These are phyloP conservation scores for Penicillium canescens DNA, from an alignment of 495 filamentous ascomycete genomes.

Conservation along the genomic window DNA sequence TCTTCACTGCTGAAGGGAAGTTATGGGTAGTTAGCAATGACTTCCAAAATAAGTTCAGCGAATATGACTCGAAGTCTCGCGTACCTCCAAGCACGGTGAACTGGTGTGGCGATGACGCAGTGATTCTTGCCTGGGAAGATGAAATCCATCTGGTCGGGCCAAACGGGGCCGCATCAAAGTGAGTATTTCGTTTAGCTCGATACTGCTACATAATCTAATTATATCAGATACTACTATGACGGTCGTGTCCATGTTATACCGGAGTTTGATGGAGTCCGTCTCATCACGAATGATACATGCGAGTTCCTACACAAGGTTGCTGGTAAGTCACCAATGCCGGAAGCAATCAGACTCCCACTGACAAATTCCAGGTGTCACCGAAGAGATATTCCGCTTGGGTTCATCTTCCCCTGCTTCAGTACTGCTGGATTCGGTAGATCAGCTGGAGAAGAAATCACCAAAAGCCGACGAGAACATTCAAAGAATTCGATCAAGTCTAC, in stretches of 20 bases:
- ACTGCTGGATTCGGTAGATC: slow-evolving; percentile 86
- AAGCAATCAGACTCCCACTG: neutral
- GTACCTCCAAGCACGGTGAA: slow-evolving; percentile 85
- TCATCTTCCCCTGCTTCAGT: slow-evolving; percentile 87
- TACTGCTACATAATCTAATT: slow-evolving; percentile 8
- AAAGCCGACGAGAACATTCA: slow-evolving; percentile 98
- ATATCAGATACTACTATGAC: slow-evolving; percentile 78
- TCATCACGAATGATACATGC: slow-evolving; percentile 88
- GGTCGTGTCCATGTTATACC: slow-evolving; percentile 85
- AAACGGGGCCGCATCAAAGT: slow-evolving; percentile 71
- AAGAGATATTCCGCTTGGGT: slow-evolving; percentile 85
- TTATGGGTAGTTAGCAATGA: slow-evolving; percentile 93
- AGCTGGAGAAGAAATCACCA: slow-evolving; percentile 89
- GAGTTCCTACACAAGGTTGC: slow-evolving; percentile 95
- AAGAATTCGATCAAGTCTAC: slow-evolving; percentile 80
- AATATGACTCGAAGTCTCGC: slow-evolving; percentile 84
- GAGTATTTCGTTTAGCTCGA: slow-evolving; percentile 11
- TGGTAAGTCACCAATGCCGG: slow-evolving; percentile 32
- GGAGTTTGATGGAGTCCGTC: slow-evolving; percentile 82
- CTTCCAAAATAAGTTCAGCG: slow-evolving; percentile 86
- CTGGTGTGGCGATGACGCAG: slow-evolving; percentile 96
- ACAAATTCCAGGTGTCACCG: slow-evolving; percentile 59
- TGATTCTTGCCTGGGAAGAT: slow-evolving; percentile 95
- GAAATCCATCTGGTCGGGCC: slow-evolving; percentile 95
- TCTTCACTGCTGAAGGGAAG: slow-evolving; percentile 83